These are phyloP conservation scores for Plasmodium reichenowi DNA, from an alignment of 169 alveolate genomes.

Conservation along the genomic window DNA sequence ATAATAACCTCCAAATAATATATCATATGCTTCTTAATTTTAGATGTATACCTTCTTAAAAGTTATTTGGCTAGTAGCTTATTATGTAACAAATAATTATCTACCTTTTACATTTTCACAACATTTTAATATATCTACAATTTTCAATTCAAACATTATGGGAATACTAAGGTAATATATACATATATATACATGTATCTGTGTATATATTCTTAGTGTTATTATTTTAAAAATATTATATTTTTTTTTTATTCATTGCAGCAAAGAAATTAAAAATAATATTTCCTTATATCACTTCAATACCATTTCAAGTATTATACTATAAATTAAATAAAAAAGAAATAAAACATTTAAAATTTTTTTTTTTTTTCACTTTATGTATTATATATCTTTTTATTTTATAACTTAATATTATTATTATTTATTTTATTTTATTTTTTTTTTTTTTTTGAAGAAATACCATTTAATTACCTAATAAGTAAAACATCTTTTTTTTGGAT, in stretches of 20 bases:
- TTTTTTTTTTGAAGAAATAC: constrained; percentile 51
- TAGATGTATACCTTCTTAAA: constrained; percentile 37
- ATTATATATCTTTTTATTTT: not conserved
- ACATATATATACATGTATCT: constrained; percentile 5
- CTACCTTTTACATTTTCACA: constrained; percentile 59
- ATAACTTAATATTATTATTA: not conserved
- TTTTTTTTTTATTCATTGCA: constrained; percentile 12
- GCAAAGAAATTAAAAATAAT: constrained; percentile 50
- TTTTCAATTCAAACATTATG: constrained; percentile 21
- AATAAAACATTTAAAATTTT: not conserved
- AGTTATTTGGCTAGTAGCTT: constrained; percentile 56
- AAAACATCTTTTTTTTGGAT: constrained; percentile 70
- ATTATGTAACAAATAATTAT: constrained; percentile 49
- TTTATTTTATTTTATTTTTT: not conserved
- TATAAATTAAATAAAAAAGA: constrained; percentile 15
- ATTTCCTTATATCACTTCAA: constrained; percentile 47
- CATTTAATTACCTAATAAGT: constrained; percentile 50
- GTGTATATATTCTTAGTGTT: not conserved
- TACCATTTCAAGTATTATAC: constrained; percentile 35
- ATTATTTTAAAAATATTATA: not conserved
- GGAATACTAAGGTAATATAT: constrained; percentile 32
- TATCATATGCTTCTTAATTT: not conserved
- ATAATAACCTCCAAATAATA: not conserved
- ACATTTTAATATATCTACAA: constrained; percentile 37
- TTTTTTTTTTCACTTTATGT: not conserved